Evolutionary conservation across 2,329 filamentous ascomycete genomes (phyloP).

Genomic region (Xylariaceae sp.): DNA sequence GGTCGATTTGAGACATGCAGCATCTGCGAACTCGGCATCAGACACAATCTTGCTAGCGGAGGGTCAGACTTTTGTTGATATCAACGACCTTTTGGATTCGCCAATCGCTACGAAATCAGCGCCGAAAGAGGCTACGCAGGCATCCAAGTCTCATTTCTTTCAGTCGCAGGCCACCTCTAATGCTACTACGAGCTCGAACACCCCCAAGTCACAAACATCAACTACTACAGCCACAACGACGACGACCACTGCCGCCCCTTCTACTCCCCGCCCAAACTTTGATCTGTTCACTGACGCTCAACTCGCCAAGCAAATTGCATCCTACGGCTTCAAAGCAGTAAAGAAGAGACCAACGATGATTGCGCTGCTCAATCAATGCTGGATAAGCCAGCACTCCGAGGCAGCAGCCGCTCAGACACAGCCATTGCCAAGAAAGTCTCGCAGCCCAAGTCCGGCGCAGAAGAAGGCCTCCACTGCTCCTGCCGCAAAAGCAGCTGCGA

Average conservation of each 20-base stretch:
- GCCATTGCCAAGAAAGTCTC: constrained; percentile 21
- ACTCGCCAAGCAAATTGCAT: constrained; percentile 56
- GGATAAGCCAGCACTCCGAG: constrained; percentile 52
- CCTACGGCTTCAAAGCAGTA: constrained; percentile 69
- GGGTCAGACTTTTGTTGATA: constrained; percentile 26
- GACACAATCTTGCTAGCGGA: not conserved
- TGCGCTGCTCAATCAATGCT: constrained; percentile 65
- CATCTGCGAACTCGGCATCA: not conserved
- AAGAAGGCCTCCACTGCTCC: constrained; percentile 5
- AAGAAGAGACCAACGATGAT: constrained; percentile 68
- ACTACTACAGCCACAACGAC: not conserved
- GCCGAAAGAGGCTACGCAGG: not conserved
- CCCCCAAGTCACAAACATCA: not conserved
- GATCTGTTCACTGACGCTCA: constrained; percentile 59
- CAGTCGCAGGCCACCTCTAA: constrained; percentile 11
- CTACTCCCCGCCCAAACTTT: constrained; percentile 48
- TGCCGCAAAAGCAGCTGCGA: constrained; percentile 6
- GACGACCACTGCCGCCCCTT: not conserved
- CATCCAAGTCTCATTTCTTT: constrained; percentile 16
- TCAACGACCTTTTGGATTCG: constrained; percentile 26
- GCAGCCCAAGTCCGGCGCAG: constrained; percentile 9
- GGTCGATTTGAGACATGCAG: constrained; percentile 46
- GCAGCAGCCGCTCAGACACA: constrained; percentile 7
- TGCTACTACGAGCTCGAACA: not conserved
- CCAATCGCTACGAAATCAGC: constrained; percentile 11